phyloP scores from a whole-genome alignment of 306 rosid genomes.

The Quercus cerris region DNA sequence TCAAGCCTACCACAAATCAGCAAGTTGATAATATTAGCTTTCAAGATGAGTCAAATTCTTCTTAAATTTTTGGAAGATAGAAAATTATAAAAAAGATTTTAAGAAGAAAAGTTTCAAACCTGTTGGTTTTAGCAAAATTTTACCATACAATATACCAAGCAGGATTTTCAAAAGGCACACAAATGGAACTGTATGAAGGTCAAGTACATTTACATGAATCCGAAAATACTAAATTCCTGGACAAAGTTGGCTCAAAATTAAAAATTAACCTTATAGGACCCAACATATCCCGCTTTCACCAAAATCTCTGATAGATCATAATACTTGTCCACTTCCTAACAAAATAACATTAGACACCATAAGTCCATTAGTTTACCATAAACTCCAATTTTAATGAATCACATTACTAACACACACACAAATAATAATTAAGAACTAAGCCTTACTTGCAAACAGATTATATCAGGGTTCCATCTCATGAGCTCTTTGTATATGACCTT shows the following conservation, averaged over 20 bases:
- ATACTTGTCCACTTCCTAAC: constrained; percentile 86
- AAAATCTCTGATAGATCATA: constrained; percentile 51
- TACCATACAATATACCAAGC: not conserved
- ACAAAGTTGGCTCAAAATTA: not conserved
- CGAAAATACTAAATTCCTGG: not conserved
- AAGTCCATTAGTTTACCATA: not conserved
- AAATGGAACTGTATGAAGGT: not conserved
- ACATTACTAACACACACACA: not conserved
- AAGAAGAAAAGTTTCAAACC: not conserved
- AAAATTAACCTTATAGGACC: constrained; percentile 63
- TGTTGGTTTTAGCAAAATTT: not conserved
- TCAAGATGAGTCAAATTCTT: not conserved
- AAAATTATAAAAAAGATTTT: not conserved
- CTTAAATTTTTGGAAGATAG: not conserved
- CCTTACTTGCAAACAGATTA: constrained; percentile 76
- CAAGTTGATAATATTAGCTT: not conserved
- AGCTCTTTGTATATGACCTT: constrained; percentile 63
- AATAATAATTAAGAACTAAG: not conserved
- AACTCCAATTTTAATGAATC: not conserved
- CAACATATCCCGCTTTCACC: constrained; percentile 69
- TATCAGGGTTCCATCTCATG: constrained; percentile 57
- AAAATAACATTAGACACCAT: not conserved
- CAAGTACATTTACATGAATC: not conserved
- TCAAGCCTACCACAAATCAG: constrained; percentile 4
- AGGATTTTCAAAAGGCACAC: not conserved